Evolutionary conservation across 73 alveolate species (phyloP).

Genomic region (Paramecium primaurelia): DNA sequence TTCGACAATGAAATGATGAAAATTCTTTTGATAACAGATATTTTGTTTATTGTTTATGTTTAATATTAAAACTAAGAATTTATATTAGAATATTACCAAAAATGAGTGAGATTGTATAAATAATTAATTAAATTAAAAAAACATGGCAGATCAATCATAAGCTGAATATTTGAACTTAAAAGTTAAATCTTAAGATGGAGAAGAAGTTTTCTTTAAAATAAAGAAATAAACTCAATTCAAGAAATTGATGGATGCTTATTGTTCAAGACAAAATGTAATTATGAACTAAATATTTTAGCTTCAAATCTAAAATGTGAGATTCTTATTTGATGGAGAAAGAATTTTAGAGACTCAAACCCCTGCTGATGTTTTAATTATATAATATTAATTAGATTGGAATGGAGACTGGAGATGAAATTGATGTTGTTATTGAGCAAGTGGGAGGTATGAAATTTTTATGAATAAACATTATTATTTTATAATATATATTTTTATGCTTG

Average conservation of each 20-base stretch:
- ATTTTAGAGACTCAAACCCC: background rate
- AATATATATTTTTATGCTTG: background rate
- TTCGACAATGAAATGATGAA: background rate
- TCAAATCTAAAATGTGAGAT: constrained; percentile 11
- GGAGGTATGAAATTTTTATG: background rate
- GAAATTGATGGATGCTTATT: background rate
- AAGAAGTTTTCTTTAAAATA: background rate
- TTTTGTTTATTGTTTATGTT: background rate
- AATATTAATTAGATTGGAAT: background rate
- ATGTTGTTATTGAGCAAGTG: background rate
- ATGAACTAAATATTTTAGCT: background rate
- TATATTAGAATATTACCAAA: background rate
- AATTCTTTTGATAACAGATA: background rate
- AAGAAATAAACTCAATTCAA: background rate
- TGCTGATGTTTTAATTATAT: background rate
- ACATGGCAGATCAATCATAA: background rate
- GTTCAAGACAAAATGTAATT: background rate
- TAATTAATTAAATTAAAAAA: background rate
- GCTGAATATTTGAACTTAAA: background rate
- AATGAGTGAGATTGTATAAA: background rate
- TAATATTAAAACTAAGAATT: background rate
- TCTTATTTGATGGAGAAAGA: constrained; percentile 6
- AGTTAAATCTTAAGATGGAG: background rate
- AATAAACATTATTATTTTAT: background rate
- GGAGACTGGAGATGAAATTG: constrained; percentile 34